Conservation (phyloP, 2,329 filamentous ascomycete genomes). For the Teratosphaeria epicoccoides region DNA sequence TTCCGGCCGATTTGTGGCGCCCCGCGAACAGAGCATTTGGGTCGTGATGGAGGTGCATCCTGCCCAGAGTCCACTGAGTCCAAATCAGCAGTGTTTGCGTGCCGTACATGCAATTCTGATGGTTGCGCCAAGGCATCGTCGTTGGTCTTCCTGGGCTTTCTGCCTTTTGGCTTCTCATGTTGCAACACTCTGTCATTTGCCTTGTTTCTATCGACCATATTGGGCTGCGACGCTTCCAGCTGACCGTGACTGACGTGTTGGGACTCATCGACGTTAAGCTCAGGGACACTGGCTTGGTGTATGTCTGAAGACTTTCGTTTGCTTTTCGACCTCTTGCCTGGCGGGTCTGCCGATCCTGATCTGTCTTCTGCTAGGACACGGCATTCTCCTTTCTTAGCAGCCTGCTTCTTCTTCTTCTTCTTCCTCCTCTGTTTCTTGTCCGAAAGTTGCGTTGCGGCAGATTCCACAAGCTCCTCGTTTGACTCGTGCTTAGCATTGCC, state of each 20-base stretch:
- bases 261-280: background rate
- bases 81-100: background rate
- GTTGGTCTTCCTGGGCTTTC: background rate
- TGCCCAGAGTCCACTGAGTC: too few species aligned
- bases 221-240: background rate
- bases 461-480: background rate
- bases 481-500: background rate
- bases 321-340: background rate
- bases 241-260: background rate
- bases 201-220: background rate
- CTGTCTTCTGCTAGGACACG: background rate
- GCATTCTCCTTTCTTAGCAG: background rate
- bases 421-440: background rate
- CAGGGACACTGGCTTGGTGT: background rate
- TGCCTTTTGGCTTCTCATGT: background rate
- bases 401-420: background rate
- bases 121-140: background rate
- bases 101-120: background rate
- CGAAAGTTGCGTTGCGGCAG: background rate
- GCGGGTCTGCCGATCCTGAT: background rate
- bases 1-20: background rate
- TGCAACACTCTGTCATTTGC: background rate
- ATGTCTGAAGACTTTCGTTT: background rate
- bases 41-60: too few species aligned
- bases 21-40: background rate